Evolutionary conservation across 306 rosid species (phyloP), one percentile per base, ranked within the genome.

Genomic region (Cajanus cajan): DNA sequence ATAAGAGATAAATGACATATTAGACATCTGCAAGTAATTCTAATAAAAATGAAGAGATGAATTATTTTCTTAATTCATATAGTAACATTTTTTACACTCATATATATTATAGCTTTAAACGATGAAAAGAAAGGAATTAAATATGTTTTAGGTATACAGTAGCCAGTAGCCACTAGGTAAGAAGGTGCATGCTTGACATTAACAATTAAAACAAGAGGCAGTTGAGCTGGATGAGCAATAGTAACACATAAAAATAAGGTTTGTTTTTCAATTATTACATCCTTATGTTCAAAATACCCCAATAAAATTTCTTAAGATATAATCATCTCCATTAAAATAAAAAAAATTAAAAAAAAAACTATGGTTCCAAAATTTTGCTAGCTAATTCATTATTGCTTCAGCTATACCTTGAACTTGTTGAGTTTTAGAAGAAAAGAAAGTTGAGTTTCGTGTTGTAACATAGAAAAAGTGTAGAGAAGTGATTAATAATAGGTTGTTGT

Each of bases 401-500:
- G 25, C 36, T 16, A 58, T 39, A 43, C 21, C 8, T 24, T 37
- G 19, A 59, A 41, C 12, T 25, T 24, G 57, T 40, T 55, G 68
- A 73, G 4, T 55, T 9, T 25, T n/a, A n/a, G n/a, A n/a, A n/a
- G n/a, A n/a, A n/a, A 16, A 25, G 69, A 22, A n/a, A 54, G 12
- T 55, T 55, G 78, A 39, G 55, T 37, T 31, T 28, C 31, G 57
- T 44, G 54, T 74, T 74, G 28, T 15, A 2, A 39, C 12, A 74
- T 5, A 24, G 31, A n/a, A n/a, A 40, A 59, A 39, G 18, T 55
- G 55, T 73, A 21, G 16, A 43, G 19, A 14, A 44, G 58, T n/a
- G 70, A 61, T 57, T 40, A 40, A 41, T 58, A 59, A n/a, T 40
- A 11, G 51, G 79, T 74, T 58, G 79, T 59, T 58, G 59, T 12